Evolutionary conservation across 2,329 filamentous ascomycete genomes (phyloP).

Genomic region (Talaromyces piceae): DNA sequence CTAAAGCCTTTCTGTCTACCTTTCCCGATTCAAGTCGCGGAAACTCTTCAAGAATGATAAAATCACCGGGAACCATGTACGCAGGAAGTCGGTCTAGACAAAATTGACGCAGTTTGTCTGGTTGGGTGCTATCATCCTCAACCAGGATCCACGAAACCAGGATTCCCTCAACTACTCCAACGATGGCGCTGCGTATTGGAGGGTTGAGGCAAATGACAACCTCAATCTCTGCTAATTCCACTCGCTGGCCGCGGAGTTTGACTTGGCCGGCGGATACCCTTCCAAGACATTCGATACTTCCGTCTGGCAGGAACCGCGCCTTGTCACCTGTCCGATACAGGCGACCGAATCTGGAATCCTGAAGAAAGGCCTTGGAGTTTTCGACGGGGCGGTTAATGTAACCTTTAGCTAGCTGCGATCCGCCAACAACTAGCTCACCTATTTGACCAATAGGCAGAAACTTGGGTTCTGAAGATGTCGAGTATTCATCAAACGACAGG

Average conservation of each 20-base stretch:
- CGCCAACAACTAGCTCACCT: slow-evolving; percentile 76
- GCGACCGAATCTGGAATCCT: slow-evolving; percentile 55
- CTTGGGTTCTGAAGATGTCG: slow-evolving; percentile 29
- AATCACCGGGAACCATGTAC: slow-evolving; percentile 75
- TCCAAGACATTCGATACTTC: slow-evolving; percentile 74
- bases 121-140: slow-evolving; percentile 33
- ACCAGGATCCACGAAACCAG: slow-evolving; percentile 69
- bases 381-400: slow-evolving; percentile 78
- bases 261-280: slow-evolving; percentile 74
- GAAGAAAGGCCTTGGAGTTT: slow-evolving; percentile 63
- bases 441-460: slow-evolving; percentile 59
- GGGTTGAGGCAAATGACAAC: slow-evolving; percentile 56
- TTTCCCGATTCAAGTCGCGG: slow-evolving; percentile 79
- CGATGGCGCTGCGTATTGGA: slow-evolving; percentile 59
- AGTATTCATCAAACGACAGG: slow-evolving; percentile 41
- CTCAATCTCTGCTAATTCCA: slow-evolving; percentile 74
- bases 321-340: slow-evolving; percentile 84
- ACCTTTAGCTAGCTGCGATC: slow-evolving; percentile 67
- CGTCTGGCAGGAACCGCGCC: slow-evolving; percentile 59
- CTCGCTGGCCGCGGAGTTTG: slow-evolving; percentile 75
- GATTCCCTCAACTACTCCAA: slow-evolving; percentile 57
- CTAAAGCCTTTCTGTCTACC: slow-evolving; percentile 61
- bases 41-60: slow-evolving; percentile 57
- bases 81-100: slow-evolving; percentile 70
- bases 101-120: slow-evolving; percentile 44